Evolutionary conservation across 345 rosid genomes (phyloP).

Genomic region (Stellera chamaejasme): DNA sequence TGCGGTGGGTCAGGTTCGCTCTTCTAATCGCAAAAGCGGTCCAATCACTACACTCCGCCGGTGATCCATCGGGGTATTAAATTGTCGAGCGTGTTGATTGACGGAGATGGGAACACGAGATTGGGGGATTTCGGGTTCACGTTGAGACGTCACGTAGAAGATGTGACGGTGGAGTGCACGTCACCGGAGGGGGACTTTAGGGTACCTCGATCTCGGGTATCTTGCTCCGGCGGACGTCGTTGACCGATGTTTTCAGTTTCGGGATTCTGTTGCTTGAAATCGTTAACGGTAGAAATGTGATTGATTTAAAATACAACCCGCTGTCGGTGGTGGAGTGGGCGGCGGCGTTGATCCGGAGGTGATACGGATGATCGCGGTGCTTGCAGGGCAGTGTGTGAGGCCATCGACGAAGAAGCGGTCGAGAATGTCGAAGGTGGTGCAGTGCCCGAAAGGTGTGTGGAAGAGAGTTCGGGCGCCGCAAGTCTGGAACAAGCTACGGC

Average conservation of each 20-base stretch:
- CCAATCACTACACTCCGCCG: conserved; percentile 61
- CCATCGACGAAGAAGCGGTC: conserved; percentile 55
- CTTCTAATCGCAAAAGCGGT: conserved; percentile 57
- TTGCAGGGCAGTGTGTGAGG: conserved; percentile 69
- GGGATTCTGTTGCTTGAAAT: conserved; percentile 37
- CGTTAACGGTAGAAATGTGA: too few relatives aligned
- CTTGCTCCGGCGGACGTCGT: conserved; percentile 75
- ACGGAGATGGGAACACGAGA: conserved; percentile 47
- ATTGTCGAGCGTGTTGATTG: conserved; percentile 70
- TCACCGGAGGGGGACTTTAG: conserved; percentile 91
- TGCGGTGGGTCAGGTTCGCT: conserved; percentile 54
- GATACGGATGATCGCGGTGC: conserved; percentile 17
- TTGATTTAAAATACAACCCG: too few relatives aligned
- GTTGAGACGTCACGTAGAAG: conserved; percentile 61
- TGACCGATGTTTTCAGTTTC: conserved; percentile 79
- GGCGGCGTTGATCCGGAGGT: too few relatives aligned
- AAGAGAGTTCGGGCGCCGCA: conserved; percentile 20
- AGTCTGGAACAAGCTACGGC: conserved; percentile 35
- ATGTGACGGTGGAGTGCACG: conserved; percentile 50
- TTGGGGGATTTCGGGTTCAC: conserved; percentile 85
- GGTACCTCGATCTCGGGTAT: conserved; percentile 80
- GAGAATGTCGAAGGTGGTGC: conserved; percentile 53
- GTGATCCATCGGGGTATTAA: conserved; percentile 85
- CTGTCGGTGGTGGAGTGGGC: too few relatives aligned
- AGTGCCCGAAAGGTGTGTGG: conserved; percentile 15